Conservation (phyloP, 495 filamentous ascomycete species). For the Bathelium albidoporum region DNA sequence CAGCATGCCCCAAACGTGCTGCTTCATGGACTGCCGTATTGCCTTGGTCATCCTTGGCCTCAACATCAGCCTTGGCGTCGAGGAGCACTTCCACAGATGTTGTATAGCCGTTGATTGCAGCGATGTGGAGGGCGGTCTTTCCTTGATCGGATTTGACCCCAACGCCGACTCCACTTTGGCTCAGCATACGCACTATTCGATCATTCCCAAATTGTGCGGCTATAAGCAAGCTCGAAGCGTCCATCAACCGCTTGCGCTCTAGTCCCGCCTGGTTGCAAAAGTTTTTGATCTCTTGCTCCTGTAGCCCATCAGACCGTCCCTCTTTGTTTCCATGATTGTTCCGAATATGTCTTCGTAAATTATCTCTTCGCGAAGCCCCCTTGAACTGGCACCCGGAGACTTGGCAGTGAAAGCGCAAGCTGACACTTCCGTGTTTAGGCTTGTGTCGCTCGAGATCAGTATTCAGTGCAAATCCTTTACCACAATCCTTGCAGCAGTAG, state of each 20-base stretch:
- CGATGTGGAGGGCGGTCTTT: conserved; percentile 2
- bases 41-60: background rate
- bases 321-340: conserved; percentile 1
- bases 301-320: background rate
- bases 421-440: background rate
- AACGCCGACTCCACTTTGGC: conserved; percentile 5
- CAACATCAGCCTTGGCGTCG: background rate
- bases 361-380: conserved; percentile 14
- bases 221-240: conserved; percentile 1
- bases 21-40: conserved; percentile 8
- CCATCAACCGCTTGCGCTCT: conserved; percentile 8
- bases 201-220: conserved; percentile 5
- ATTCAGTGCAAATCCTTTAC: conserved; percentile 11
- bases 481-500: conserved; percentile 12
- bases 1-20: conserved; percentile 2
- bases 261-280: conserved; percentile 4
- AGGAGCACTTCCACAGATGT: background rate
- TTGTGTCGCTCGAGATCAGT: conserved; percentile 13
- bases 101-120: background rate
- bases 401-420: conserved; percentile 13
- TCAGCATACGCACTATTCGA: background rate
- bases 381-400: conserved; percentile 8
- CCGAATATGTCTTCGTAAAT: conserved; percentile 11
- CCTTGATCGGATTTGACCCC: conserved; percentile 3
- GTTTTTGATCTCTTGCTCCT: conserved; percentile 7